phyloP scores from a whole-genome alignment of 2,329 filamentous ascomycete genomes.

The Penicillium sp. region DNA sequence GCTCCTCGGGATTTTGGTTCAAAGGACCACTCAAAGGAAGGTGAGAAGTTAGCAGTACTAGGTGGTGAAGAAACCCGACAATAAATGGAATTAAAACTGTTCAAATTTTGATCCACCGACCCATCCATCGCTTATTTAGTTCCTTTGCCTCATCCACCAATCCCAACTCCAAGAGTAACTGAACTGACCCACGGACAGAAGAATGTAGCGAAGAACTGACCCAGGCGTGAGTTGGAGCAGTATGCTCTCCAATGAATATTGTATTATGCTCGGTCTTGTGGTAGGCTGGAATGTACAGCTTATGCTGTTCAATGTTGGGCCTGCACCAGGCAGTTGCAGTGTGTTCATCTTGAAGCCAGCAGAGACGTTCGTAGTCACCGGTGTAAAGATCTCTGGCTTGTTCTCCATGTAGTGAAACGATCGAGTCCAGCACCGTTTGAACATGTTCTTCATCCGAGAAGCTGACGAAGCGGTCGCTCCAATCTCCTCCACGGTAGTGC shows the following conservation, averaged over 20 bases:
- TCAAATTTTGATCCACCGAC: conserved; percentile 60
- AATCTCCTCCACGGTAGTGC: conserved; percentile 36
- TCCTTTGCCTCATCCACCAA: conserved; percentile 71
- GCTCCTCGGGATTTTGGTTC: too few relatives aligned
- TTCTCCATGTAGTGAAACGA: conserved; percentile 35
- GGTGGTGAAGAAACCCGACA: too few relatives aligned
- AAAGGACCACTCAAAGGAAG: too few relatives aligned
- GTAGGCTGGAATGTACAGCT: conserved; percentile 39
- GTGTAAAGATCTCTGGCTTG: conserved; percentile 33
- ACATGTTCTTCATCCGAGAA: conserved; percentile 34
- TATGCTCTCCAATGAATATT: conserved; percentile 43
- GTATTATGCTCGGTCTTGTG: conserved; percentile 39
- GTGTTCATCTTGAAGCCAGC: conserved; percentile 38
- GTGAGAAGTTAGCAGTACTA: too few relatives aligned
- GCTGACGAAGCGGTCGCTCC: conserved; percentile 36
- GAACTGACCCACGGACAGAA: conserved; percentile 34
- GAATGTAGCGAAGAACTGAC: conserved; percentile 36
- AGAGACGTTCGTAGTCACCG: conserved; percentile 38
- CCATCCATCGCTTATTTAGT: conserved; percentile 67
- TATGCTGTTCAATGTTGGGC: conserved; percentile 37
- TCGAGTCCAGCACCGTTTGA: conserved; percentile 32
- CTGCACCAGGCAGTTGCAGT: conserved; percentile 35
- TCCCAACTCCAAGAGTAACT: conserved; percentile 56
- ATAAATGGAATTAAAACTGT: background rate
- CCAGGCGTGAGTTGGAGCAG: conserved; percentile 41